Percentiles rank a stretch among this genome's conserved stretches.
These are phyloP conservation scores for Alternaria sp. DNA, from an alignment of 2,329 filamentous ascomycete genomes.

Conservation along the genomic window DNA sequence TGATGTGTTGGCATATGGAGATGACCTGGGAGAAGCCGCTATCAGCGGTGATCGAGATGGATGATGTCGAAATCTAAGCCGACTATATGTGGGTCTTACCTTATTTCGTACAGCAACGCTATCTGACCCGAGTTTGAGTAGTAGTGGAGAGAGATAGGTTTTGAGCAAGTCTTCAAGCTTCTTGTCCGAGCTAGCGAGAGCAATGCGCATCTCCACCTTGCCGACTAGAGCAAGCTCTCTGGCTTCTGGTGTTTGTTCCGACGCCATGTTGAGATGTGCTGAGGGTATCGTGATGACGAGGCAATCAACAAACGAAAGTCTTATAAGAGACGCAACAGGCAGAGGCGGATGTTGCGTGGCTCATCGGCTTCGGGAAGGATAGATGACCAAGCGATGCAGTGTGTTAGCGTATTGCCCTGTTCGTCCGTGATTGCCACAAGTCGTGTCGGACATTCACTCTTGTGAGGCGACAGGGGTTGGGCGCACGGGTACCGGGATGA, in stretches of 20 bases:
- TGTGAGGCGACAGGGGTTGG: conserved; percentile 27
- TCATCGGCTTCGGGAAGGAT: conserved; percentile 19
- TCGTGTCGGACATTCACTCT: conserved; percentile 31
- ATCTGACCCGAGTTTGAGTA: conserved; percentile 86
- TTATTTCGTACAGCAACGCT: conserved; percentile 82
- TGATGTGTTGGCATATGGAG: conserved; percentile 75
- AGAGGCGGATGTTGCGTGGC: conserved; percentile 27
- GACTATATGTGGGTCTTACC: conserved; percentile 50
- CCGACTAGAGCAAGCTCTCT: conserved; percentile 83
- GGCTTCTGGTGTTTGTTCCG: conserved; percentile 59
- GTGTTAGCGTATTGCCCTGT: conserved; percentile 18
- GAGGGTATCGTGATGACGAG: conserved; percentile 3
- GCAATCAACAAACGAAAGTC: conserved; percentile 6
- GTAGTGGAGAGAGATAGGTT: conserved; percentile 79
- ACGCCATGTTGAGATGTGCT: conserved; percentile 39
- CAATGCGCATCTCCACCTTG: conserved; percentile 85
- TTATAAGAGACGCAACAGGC: conserved; percentile 34
- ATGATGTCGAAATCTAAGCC: not conserved
- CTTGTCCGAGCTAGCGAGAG: conserved; percentile 80
- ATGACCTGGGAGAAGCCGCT: conserved; percentile 61
- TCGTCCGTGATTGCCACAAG: conserved; percentile 33
- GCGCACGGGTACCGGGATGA: conserved; percentile 32
- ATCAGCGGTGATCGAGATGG: conserved; percentile 41
- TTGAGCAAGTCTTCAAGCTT: conserved; percentile 82
- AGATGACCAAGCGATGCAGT: conserved; percentile 6